A percentile compares a stretch with the other conserved stretches of the same genome.
Evolutionary conservation across 495 filamentous ascomycete genomes (phyloP).

Genomic region (Pseudoneurospora amorphoporcata): DNA sequence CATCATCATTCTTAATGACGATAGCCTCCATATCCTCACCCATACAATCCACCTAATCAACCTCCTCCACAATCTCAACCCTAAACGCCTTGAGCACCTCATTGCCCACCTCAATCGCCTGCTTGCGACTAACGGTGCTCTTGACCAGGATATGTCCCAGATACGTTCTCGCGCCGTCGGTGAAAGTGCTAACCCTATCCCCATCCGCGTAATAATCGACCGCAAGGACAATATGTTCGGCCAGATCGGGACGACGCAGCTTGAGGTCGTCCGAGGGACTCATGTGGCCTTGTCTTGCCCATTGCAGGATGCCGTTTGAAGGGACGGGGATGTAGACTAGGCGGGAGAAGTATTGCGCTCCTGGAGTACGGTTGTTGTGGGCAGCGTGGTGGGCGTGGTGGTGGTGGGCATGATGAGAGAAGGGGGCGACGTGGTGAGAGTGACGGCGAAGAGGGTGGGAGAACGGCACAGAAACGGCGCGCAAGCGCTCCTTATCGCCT

Average conservation of each 20-base stretch:
- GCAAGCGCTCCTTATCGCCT: slow-evolving; percentile 17
- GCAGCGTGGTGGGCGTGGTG: background rate
- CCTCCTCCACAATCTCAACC: slow-evolving; percentile 4
- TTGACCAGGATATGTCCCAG: slow-evolving; percentile 16
- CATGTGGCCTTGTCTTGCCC: background rate
- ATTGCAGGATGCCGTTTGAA: slow-evolving; percentile 8
- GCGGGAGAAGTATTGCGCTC: slow-evolving; percentile 19
- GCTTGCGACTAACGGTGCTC: slow-evolving; percentile 10
- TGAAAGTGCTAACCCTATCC: slow-evolving; percentile 9
- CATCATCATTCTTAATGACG: too few relatives aligned
- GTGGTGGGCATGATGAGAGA: background rate
- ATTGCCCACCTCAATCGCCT: slow-evolving; percentile 14
- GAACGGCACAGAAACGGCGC: slow-evolving; percentile 18
- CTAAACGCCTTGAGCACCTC: slow-evolving; percentile 10
- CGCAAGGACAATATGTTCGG: slow-evolving; percentile 9
- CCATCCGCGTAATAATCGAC: slow-evolving; percentile 16
- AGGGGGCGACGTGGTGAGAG: background rate
- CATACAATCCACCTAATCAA: too few relatives aligned
- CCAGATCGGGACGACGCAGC: slow-evolving; percentile 13
- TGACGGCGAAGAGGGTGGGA: background rate
- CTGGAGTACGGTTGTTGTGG: background rate
- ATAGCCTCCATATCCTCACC: too few relatives aligned
- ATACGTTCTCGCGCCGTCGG: slow-evolving; percentile 19
- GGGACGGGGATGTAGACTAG: slow-evolving; percentile 22
- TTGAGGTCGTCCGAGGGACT: slow-evolving; percentile 19